phyloP scores from a whole-genome alignment of 1,139 yeast species.

The Spathaspora sp. region DNA sequence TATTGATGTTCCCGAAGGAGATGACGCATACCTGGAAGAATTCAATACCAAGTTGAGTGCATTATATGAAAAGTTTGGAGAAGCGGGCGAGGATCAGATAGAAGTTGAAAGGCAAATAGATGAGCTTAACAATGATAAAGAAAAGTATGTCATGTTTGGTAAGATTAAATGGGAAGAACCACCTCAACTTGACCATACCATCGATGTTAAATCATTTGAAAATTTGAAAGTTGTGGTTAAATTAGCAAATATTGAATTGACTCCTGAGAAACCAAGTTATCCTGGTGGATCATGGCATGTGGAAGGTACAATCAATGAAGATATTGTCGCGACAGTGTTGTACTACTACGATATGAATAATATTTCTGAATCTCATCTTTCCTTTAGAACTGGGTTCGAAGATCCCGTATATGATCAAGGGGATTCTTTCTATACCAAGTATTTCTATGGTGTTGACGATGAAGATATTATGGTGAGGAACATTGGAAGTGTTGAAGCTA shows the following conservation, averaged over 20 bases:
- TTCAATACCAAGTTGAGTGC: too few species aligned
- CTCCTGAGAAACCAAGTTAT: slow-evolving; percentile 41
- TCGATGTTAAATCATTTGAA: slow-evolving; percentile 21
- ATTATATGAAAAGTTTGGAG: too few species aligned
- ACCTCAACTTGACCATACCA: slow-evolving; percentile 18
- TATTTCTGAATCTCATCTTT: slow-evolving; percentile 34
- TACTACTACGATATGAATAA: slow-evolving; percentile 46
- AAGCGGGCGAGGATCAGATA: slow-evolving; percentile 21
- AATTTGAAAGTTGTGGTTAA: slow-evolving; percentile 40
- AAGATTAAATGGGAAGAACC: slow-evolving; percentile 16
- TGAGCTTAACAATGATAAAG: slow-evolving; percentile 12
- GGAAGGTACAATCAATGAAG: slow-evolving; percentile 45
- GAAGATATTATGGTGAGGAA: slow-evolving; percentile 22
- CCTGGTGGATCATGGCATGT: slow-evolving; percentile 48
- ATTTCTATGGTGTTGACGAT: slow-evolving; percentile 30
- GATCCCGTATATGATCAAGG: slow-evolving; percentile 40
- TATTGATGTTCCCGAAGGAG: slow-evolving; percentile 16
- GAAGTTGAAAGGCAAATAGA: too few species aligned
- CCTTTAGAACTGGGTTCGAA: slow-evolving; percentile 31
- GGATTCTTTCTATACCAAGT: slow-evolving; percentile 26
- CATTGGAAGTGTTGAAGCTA: slow-evolving; percentile 27
- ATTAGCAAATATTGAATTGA: slow-evolving; percentile 41
- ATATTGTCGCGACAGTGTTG: slow-evolving; percentile 41
- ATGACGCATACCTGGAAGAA: slow-evolving; percentile 31
- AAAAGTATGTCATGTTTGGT: slow-evolving; percentile 16